These are phyloP conservation scores for Candida dubliniensis DNA, from an alignment of 1,139 yeast species.

Conservation along the genomic window DNA sequence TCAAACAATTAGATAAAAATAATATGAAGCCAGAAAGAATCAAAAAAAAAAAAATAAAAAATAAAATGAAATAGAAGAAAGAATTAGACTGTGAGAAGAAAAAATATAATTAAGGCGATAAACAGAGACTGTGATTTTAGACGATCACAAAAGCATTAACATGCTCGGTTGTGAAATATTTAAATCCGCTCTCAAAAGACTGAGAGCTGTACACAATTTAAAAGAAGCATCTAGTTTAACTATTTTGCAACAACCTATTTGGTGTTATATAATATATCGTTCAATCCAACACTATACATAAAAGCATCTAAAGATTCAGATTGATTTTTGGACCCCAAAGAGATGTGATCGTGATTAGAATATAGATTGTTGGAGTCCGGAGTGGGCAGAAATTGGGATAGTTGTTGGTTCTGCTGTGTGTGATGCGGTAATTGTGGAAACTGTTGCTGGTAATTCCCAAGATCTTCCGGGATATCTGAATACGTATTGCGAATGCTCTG, in stretches of 20 bases:
- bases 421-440: background rate
- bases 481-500: background rate
- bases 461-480: background rate
- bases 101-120: background rate
- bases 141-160: background rate
- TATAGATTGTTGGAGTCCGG: too few relatives aligned
- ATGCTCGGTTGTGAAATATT: too few relatives aligned
- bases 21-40: background rate
- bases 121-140: background rate
- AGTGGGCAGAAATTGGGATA: background rate
- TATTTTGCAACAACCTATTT: background rate
- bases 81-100: background rate
- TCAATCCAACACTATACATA: slow-evolving; percentile 23
- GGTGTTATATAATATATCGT: slow-evolving; percentile 22
- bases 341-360: too few relatives aligned
- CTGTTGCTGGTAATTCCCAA: background rate
- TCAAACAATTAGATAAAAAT: background rate
- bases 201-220: background rate
- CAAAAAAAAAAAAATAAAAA: background rate
- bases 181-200: background rate
- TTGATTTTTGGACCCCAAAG: background rate
- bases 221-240: background rate
- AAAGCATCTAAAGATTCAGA: slow-evolving; percentile 19
- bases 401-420: too few relatives aligned
- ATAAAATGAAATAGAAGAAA: background rate